Conservation (phyloP, 2,329 filamentous ascomycete species). For the Pseudogymnoascus sp. region DNA sequence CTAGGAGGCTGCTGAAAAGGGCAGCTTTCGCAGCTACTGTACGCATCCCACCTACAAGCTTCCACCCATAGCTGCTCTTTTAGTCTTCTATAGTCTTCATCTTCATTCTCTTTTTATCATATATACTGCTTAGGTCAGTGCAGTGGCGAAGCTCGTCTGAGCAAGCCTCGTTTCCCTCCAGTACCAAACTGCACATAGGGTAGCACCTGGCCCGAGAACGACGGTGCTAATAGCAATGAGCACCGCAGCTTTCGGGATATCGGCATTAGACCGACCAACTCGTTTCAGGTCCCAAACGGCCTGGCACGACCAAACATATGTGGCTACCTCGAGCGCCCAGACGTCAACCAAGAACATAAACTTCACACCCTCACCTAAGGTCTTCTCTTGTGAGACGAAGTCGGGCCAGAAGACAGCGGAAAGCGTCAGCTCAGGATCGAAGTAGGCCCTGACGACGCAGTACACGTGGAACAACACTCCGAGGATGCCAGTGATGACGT, state of each 20-base stretch:
- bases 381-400: background rate
- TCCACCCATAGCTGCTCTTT: background rate
- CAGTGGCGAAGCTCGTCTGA: background rate
- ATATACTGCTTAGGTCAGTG: background rate
- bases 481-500: background rate
- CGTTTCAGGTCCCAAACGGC: slow-evolving; percentile 3
- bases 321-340: background rate
- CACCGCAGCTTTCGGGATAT: background rate
- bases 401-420: background rate
- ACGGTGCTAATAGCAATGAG: background rate
- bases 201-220: slow-evolving; percentile 7
- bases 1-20: background rate
- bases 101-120: background rate
- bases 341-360: background rate
- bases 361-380: background rate
- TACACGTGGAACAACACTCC: background rate
- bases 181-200: slow-evolving; percentile 2
- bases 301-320: background rate
- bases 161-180: slow-evolving; percentile 6
- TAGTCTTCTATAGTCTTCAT: background rate
- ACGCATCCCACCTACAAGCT: background rate
- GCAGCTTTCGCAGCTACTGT: background rate
- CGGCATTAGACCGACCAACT: slow-evolving; percentile 1
- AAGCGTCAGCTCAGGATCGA: background rate
- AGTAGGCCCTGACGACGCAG: background rate